Conservation (phyloP, 1,284 basidiomycete species). For the Papiliotrema nemorosa region DNA sequence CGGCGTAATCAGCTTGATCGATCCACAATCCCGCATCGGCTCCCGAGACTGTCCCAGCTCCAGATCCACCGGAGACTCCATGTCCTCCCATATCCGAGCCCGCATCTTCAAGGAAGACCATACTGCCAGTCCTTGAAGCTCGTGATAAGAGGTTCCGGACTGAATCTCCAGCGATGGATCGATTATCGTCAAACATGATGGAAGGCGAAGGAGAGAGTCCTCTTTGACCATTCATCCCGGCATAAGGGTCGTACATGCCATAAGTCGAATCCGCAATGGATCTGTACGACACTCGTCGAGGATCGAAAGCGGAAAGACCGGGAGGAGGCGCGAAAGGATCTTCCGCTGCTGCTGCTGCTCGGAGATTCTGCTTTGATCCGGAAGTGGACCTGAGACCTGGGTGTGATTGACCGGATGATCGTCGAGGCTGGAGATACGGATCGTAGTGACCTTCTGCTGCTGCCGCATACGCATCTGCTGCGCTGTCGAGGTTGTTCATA, state of each 20-base stretch:
- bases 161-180: constrained; percentile 29
- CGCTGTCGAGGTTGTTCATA: not conserved
- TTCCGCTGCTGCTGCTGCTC: not conserved
- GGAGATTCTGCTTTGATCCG: not conserved
- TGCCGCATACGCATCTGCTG: constrained; percentile 2
- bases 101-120: constrained; percentile 40
- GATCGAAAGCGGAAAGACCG: no score
- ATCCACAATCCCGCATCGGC: constrained; percentile 54
- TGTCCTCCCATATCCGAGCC: not conserved
- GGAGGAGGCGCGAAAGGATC: not conserved
- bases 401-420: not conserved
- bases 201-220: constrained; percentile 6
- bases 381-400: not conserved
- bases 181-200: constrained; percentile 30
- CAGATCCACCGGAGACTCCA: not conserved
- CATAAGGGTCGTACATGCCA: constrained; percentile 35
- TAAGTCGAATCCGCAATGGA: constrained; percentile 33
- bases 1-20: constrained; percentile 63
- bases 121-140: constrained; percentile 33
- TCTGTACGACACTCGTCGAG: constrained; percentile 18
- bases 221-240: constrained; percentile 5
- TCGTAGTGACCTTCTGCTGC: constrained; percentile 6
- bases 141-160: constrained; percentile 19
- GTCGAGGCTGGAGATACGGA: not conserved
- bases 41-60: no score